Evolutionary conservation across 345 rosid species (phyloP), one percentile per base, ranked within the genome.

Genomic region (Eucalyptus sp.): DNA sequence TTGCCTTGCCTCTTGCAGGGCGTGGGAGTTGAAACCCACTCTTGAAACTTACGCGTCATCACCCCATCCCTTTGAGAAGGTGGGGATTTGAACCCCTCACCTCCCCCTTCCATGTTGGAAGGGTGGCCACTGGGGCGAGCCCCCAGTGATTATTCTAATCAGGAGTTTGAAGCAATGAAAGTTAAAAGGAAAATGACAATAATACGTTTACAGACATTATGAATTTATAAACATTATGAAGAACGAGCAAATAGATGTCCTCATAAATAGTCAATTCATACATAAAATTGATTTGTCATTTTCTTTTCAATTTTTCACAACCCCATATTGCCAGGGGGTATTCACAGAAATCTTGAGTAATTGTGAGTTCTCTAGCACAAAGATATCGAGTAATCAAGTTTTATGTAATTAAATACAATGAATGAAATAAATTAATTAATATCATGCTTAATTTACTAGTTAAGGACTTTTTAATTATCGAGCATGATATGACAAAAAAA

Each of bases 171-270:
- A 13, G 76, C 18, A 31, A 4, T 33, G 20, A 14, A 15, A n/a
- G 79, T 31, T 66, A 17, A 9, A 33, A 31, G 80, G 43, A 68
- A 33, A 68, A 17, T 20, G 22, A 31, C 80, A 16, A 5, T 4
- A 8, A 4, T 4, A 33, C 11, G 2, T 33, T 33, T 20, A 17
- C 3, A 9, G 4, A 9, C 12, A 20, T 20, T 4, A 8, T 8
- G 80, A 31, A 33, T 68, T 68, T 68, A 31, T 16, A 20, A 68
- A 33, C 6, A 18, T 4, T 17, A 31, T 8, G 10, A 17, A 31
- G 15, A 31, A 66, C 16, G 41, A 66, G 41, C 16, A 12, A 27
- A 60, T 12, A 27, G 66, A 27, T 60, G 31, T n/a, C 37, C 20
- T 64, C 8, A 62, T 27, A 12, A 27, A 27, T 62, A 27, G 31